Percentiles rank a stretch among this genome's conserved stretches.
Evolutionary conservation across 306 rosid genomes (phyloP).

Genomic region (Pterocarpus macrocarpus): DNA sequence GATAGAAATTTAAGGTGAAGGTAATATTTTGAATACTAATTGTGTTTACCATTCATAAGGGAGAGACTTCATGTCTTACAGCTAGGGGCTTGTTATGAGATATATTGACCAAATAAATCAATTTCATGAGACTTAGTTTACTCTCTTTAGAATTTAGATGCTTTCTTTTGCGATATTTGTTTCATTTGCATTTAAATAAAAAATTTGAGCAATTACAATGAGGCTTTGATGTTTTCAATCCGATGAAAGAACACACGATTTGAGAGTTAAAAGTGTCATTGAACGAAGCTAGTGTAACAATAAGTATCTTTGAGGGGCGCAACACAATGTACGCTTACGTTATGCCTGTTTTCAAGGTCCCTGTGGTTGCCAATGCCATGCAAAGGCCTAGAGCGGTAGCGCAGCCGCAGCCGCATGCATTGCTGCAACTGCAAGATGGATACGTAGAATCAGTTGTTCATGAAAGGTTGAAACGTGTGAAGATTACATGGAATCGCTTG

Average conservation of each 20-base stretch:
- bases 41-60: conserved; percentile 1
- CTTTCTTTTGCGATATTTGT: neutral
- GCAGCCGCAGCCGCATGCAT: conserved; percentile 44
- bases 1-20: conserved; percentile 29
- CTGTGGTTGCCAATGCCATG: conserved; percentile 35
- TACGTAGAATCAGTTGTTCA: conserved; percentile 48
- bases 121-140: neutral
- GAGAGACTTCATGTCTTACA: conserved; percentile 1
- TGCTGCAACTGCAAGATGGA: conserved; percentile 48
- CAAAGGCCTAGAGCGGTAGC: conserved; percentile 47
- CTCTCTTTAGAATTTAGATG: neutral
- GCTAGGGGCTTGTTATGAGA: conserved; percentile 1
- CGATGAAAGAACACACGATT: neutral
- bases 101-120: neutral
- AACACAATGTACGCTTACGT: conserved; percentile 14
- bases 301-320: neutral
- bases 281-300: conserved; percentile 10
- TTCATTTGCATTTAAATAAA: neutral
- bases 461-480: conserved; percentile 55
- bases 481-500: conserved; percentile 78
- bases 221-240: conserved; percentile 19
- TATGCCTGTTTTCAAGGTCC: conserved; percentile 61
- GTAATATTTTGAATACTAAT: conserved; percentile 2
- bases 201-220: neutral
- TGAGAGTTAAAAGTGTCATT: conserved; percentile 17